Evolutionary conservation across 108 stramenopile species (phyloP), one percentile per base, ranked within the genome.

Genomic region (Fistulifera solaris): DNA sequence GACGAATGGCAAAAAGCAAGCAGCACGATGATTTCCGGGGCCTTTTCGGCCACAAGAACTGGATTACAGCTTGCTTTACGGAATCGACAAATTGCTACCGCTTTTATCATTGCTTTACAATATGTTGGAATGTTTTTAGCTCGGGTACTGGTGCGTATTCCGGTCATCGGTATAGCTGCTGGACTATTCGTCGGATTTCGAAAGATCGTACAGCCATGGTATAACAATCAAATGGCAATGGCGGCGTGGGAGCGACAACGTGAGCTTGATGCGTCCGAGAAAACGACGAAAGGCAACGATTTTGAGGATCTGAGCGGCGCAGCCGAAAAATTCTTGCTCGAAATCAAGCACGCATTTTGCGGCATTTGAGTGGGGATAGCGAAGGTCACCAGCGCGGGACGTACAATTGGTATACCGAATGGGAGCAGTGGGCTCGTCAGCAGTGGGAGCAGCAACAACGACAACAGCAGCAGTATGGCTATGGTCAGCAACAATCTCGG

Each of bases 201-300:
- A 7, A 89, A 89, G 48, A 48, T 85, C n/a, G 47, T 83, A 18
- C 68, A 74, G 40, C 88, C 88, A 0, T 89, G 79, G 66, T 67
- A 83, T 54, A 76, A 83, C 45, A 62, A 66, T 21, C 63, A 71
- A 22, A 50, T 50, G 13, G 67, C 83, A 11, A 50, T 59, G 13
- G 88, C 78, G n/a, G 81, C 83, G 26, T 89, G 88, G 88, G 81
- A 89, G 56, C 71, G 81, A 25, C 83, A 85, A 35, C 63, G 88
- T 23, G 83, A 85, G 26, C 57, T 74, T 54, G 88, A 89, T 39
- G 74, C 83, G 1, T 52, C 52, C 6, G 73, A 58, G 16, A 24
- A 54, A 38, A 44, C 48, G 10, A 17, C 35, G 0, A 47, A 46
- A 10, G 45, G 54, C 43, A 56, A 71, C 31, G 76, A 78, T 50